Conservation (phyloP, 495 filamentous ascomycete species). For the Penicillium macrosclerotiorum region DNA sequence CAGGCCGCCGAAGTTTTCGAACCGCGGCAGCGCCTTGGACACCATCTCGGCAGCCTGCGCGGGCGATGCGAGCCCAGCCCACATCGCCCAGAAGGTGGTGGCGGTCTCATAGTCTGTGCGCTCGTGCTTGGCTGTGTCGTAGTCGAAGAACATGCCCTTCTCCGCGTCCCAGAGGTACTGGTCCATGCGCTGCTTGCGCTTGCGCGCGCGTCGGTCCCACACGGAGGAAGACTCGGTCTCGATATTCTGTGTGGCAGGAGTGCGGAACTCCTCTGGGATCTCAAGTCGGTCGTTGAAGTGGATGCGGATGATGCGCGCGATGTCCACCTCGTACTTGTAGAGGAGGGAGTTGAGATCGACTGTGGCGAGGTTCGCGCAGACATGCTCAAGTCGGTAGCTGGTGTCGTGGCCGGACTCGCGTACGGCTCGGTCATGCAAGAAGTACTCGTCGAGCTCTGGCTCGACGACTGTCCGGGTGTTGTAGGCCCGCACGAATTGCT, state of each 20-base stretch:
- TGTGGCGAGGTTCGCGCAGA: conserved; percentile 86
- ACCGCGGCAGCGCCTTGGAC: conserved; percentile 69
- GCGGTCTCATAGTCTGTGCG: conserved; percentile 78
- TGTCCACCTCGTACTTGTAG: conserved; percentile 95
- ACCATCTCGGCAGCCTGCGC: conserved; percentile 78
- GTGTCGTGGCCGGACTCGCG: conserved; percentile 98
- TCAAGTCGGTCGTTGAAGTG: conserved; percentile 75
- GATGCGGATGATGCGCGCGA: conserved; percentile 75
- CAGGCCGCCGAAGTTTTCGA: conserved; percentile 86
- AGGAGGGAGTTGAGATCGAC: conserved; percentile 91
- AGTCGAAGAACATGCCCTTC: conserved; percentile 95
- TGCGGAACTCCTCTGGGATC: conserved; percentile 77
- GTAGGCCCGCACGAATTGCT: conserved; percentile 82
- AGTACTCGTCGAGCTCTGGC: conserved; percentile 90
- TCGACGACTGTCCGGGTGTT: conserved; percentile 75
- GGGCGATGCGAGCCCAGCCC: conserved; percentile 82
- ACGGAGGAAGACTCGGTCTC: conserved; percentile 73
- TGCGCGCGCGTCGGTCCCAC: conserved; percentile 85
- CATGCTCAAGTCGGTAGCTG: conserved; percentile 83
- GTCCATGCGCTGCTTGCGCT: conserved; percentile 76
- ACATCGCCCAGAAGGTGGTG: conserved; percentile 96
- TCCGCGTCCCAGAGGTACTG: conserved; percentile 88
- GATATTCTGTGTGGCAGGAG: conserved; percentile 51
- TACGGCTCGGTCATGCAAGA: conserved; percentile 90
- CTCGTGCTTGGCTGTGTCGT: conserved; percentile 76